Evolutionary conservation across 2,329 filamentous ascomycete species (phyloP).

Genomic region (Neophaeococcomyces mojaviensis): DNA sequence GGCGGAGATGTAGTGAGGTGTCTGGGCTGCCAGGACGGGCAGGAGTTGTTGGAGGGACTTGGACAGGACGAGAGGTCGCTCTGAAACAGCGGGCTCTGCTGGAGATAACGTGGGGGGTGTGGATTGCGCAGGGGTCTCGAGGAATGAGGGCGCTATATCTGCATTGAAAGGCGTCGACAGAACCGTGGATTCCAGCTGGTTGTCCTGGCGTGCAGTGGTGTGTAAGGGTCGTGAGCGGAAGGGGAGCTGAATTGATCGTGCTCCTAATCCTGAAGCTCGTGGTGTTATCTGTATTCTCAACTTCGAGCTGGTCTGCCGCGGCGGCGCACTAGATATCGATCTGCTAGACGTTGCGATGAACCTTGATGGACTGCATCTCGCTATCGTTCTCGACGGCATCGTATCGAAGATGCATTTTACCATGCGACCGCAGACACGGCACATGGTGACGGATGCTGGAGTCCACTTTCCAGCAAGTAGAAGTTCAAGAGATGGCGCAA

Average conservation of each 20-base stretch:
- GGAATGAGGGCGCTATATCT: slow-evolving; percentile 27
- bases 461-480: too few relatives aligned
- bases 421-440: slow-evolving; percentile 23
- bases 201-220: slow-evolving; percentile 13
- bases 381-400: slow-evolving; percentile 20
- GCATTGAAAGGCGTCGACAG: slow-evolving; percentile 26
- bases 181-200: slow-evolving; percentile 17
- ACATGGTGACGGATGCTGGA: slow-evolving; percentile 15
- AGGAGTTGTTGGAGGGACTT: slow-evolving; percentile 36
- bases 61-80: slow-evolving; percentile 33
- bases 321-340: slow-evolving; percentile 2
- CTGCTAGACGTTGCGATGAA: slow-evolving; percentile 1
- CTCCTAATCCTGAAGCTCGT: neutral
- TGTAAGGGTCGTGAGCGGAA: slow-evolving; percentile 37
- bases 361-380: neutral
- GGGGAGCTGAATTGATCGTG: slow-evolving; percentile 23
- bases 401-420: slow-evolving; percentile 24
- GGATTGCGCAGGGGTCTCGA: slow-evolving; percentile 12
- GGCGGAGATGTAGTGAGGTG: slow-evolving; percentile 41
- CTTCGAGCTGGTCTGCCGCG: neutral
- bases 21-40: slow-evolving; percentile 37
- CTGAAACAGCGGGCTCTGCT: slow-evolving; percentile 19
- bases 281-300: too few relatives aligned
- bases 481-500: too few relatives aligned
- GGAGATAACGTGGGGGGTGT: slow-evolving; percentile 12